Evolutionary conservation across 352 stramenopile species (phyloP).

Genomic region (Phytopythium delawarense): DNA sequence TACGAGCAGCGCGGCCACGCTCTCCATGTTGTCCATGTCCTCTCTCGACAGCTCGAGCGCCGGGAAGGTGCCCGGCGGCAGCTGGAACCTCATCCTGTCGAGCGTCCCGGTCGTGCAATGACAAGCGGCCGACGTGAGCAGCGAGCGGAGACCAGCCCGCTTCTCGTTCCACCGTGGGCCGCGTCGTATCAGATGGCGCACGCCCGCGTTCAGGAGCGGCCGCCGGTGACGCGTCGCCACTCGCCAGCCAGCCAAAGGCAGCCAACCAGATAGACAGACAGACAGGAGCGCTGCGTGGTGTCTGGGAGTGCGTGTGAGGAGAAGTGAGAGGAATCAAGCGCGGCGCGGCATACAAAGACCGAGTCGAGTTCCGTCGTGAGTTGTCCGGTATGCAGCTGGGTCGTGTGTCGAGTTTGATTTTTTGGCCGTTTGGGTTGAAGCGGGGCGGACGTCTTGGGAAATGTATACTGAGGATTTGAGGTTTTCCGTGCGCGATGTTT

Average conservation of each 20-base stretch:
- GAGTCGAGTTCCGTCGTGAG: too few species aligned
- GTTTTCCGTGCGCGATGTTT: background rate
- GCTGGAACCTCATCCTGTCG: constrained; percentile 25
- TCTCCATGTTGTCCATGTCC: constrained; percentile 33
- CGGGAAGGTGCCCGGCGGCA: constrained; percentile 34
- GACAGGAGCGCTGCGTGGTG: too few species aligned
- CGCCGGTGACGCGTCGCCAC: too few species aligned
- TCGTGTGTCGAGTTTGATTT: background rate
- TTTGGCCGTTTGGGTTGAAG: background rate
- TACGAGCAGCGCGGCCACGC: constrained; percentile 26
- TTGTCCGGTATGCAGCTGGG: background rate
- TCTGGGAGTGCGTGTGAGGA: too few species aligned
- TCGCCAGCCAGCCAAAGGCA: background rate
- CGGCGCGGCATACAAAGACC: too few species aligned
- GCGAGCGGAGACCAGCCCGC: background rate
- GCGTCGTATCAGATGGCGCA: background rate
- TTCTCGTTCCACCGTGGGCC: background rate
- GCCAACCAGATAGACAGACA: too few species aligned
- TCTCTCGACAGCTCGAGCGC: constrained; percentile 32
- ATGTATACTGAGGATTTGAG: background rate
- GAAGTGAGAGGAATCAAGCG: too few species aligned
- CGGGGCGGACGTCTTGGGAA: background rate
- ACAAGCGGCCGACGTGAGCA: background rate
- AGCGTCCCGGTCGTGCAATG: background rate
- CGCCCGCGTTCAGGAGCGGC: background rate